A percentile compares a stretch with the other conserved stretches of the same genome.
Evolutionary conservation across 2,329 filamentous ascomycete genomes (phyloP).

Genomic region (Chaetomiaceae sp.): DNA sequence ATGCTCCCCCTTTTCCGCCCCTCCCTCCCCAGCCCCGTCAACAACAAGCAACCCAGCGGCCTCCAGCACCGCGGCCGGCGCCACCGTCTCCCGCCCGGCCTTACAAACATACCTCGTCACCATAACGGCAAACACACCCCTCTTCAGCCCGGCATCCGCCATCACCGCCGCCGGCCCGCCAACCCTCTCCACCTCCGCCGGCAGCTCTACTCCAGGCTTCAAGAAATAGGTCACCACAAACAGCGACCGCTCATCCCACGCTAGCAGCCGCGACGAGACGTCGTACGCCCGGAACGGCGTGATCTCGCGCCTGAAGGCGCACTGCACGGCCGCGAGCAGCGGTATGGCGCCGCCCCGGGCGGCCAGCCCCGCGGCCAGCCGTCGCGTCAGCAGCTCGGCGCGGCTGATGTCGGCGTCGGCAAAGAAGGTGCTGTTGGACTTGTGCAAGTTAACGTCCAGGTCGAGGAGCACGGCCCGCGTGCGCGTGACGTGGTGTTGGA

Average conservation of each 20-base stretch:
- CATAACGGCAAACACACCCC: not conserved
- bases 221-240: not conserved
- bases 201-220: not conserved
- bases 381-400: not conserved
- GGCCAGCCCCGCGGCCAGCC: not conserved
- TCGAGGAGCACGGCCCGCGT: not conserved
- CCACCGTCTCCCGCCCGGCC: not conserved
- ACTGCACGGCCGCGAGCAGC: slow-evolving; percentile 1
- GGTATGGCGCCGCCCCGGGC: not conserved
- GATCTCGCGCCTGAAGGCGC: not conserved
- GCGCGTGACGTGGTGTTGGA: not conserved
- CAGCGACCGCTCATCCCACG: not conserved
- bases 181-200: not conserved
- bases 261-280: not conserved
- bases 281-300: not conserved
- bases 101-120: slow-evolving; percentile 1
- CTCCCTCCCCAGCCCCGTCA: not conserved
- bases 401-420: slow-evolving; percentile 6
- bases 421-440: slow-evolving; percentile 8
- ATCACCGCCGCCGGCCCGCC: not conserved
- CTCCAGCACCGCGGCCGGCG: not conserved
- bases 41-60: not conserved
- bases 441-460: slow-evolving; percentile 5
- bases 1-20: not conserved
- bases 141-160: not conserved